Evolutionary conservation across 768 basidiomycete genomes (phyloP).

Genomic region (Tephrocybe sp.): DNA sequence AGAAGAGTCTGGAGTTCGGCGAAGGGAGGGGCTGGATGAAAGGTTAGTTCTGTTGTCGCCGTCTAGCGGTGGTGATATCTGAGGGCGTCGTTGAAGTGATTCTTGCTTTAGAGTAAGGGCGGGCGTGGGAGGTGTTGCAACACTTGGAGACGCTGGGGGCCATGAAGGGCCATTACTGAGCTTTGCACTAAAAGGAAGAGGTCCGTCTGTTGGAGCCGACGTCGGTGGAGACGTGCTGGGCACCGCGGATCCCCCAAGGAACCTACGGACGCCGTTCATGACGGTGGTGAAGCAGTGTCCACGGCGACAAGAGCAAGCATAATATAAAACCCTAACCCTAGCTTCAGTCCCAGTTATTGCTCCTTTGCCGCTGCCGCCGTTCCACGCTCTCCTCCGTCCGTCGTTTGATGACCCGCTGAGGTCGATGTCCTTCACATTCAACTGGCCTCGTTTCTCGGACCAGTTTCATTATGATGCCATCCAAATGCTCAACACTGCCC

Average conservation of each 20-base stretch:
- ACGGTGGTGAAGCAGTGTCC: constrained; percentile 11
- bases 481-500: constrained; percentile 93
- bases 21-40: constrained; percentile 24
- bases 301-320: background rate
- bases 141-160: constrained; percentile 43
- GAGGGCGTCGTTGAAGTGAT: constrained; percentile 30
- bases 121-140: constrained; percentile 32
- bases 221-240: constrained; percentile 25
- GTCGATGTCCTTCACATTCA: constrained; percentile 85
- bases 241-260: constrained; percentile 46
- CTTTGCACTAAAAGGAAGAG: constrained; percentile 24
- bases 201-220: constrained; percentile 17
- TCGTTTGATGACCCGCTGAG: constrained; percentile 10
- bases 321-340: constrained; percentile 20
- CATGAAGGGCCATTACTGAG: constrained; percentile 37
- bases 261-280: constrained; percentile 76
- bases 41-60: constrained; percentile 19
- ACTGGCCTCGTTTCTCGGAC: constrained; percentile 97
- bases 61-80: constrained; percentile 22
- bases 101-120: constrained; percentile 57
- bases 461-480: constrained; percentile 96
- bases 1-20: constrained; percentile 18
- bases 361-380: constrained; percentile 1
- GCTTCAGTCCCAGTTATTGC: constrained; percentile 12
- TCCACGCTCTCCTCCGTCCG: background rate